Evolutionary conservation across 805 yeast species (phyloP), one percentile per base, ranked within the genome.

Genomic region (Candida ulmi): DNA sequence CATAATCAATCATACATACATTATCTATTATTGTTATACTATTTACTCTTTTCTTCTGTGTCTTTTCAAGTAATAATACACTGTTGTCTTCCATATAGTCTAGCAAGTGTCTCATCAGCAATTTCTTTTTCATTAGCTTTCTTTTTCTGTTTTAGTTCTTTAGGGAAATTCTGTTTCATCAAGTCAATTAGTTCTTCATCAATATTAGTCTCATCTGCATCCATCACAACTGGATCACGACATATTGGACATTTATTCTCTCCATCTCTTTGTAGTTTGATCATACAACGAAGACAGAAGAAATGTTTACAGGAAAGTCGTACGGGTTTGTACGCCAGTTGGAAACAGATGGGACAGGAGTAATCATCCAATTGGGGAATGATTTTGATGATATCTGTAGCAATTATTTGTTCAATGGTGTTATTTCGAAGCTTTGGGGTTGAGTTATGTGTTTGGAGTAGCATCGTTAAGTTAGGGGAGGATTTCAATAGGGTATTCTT

Each of bases 301-400:
- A 81, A 61, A 54, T 83, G 93, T 1, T 71, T 71, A 57, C 93
- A 83, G 9, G 58, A 61, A 13, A 83, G 62, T 35, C 78, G 61
- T 35, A 83, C 78, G 3, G 93, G 93, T 50, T 82, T 80, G 61
- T 71, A 83, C 0, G 88, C 88, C 34, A 83, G 69, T 3, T 75
- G 69, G 56, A 75, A 72, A 54, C 93, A 83, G 9, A 83, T 76
- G 1, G 90, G 87, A 54, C 93, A 83, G 2, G 76, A 63, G 51
- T 82, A 83, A 55, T 84, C 91, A 36, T 83, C 90, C 5, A 84
- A 60, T 55, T 82, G 90, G 2, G 93, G 93, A 1, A 82, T 63
- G 2, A 83, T 58, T 23, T 71, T 68, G 28, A 83, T 57, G 15
- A 83, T 58, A 19, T 76, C 66, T 18, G 65, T 65, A 24, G 80